Percentiles rank a stretch among this genome's conserved stretches.
These are phyloP conservation scores for Chaetomiaceae sp. DNA, from an alignment of 2,329 filamentous ascomycete species.

Conservation along the genomic window DNA sequence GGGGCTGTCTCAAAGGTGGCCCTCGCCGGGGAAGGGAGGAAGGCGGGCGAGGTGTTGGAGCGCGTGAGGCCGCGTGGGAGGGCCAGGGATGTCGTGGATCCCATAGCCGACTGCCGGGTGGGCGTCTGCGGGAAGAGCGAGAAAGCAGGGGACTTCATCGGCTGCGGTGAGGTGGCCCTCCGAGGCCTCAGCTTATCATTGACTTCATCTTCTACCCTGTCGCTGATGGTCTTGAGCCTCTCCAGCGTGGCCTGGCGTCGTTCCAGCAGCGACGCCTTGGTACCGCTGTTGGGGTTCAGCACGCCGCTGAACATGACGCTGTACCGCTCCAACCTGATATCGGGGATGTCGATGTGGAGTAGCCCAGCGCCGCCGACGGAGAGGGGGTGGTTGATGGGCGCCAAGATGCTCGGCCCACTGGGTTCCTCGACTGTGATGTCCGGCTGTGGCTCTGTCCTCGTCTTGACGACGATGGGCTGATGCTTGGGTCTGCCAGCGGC, in stretches of 20 bases:
- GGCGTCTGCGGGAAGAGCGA: constrained; percentile 40
- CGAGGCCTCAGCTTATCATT: constrained; percentile 33
- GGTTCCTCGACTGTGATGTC: constrained; percentile 15
- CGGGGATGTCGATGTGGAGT: constrained; percentile 75
- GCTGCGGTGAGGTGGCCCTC: constrained; percentile 47
- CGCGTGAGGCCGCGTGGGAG: constrained; percentile 35
- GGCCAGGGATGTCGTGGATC: constrained; percentile 13
- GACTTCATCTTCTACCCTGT: constrained; percentile 38
- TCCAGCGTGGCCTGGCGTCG: constrained; percentile 56
- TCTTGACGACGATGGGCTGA: constrained; percentile 41
- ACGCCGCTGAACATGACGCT: constrained; percentile 88
- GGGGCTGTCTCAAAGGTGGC: constrained; percentile 31
- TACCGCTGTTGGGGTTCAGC: constrained; percentile 43
- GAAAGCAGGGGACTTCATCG: constrained; percentile 41
- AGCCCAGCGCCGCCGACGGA: constrained; percentile 33
- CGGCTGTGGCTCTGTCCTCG: constrained; percentile 37
- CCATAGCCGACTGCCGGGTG: constrained; percentile 20
- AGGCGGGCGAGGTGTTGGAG: constrained; percentile 52
- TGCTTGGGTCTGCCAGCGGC: constrained; percentile 33
- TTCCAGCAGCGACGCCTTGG: constrained; percentile 43
- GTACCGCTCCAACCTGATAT: constrained; percentile 77
- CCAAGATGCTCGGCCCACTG: background rate
- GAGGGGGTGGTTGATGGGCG: background rate
- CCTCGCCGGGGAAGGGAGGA: constrained; percentile 40
- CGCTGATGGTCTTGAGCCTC: constrained; percentile 51